Evolutionary conservation across 1,139 yeast genomes (phyloP).

Genomic region (Scheffersomyces segobiensis): DNA sequence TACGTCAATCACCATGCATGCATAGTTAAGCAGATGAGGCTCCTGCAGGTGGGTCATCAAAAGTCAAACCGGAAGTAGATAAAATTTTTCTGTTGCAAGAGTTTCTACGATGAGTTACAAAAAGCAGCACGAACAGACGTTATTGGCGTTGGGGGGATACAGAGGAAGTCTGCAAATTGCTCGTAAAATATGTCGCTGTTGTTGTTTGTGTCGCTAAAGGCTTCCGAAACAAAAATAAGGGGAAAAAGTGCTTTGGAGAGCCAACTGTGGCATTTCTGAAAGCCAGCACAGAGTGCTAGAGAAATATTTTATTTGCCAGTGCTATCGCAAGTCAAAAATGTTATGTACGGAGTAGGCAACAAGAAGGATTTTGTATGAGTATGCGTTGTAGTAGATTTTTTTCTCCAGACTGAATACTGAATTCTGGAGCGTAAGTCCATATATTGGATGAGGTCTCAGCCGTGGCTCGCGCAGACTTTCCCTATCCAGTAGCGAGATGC

Average conservation of each 20-base stretch:
- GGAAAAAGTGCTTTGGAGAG: no score
- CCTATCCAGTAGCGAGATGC: neutral
- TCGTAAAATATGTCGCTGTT: neutral
- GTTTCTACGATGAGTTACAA: neutral
- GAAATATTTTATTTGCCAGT: no score
- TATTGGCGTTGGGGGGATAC: neutral
- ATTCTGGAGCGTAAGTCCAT: neutral
- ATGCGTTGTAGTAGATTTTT: no score
- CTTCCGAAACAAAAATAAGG: neutral
- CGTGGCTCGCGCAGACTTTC: neutral
- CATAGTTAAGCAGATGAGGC: neutral
- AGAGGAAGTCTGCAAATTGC: neutral
- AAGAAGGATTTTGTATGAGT: no score
- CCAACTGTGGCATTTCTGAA: no score
- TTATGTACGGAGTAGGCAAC: no score
- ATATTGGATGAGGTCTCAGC: neutral
- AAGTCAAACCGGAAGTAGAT: conserved; percentile 1
- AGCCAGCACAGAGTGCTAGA: no score
- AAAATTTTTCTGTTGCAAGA: neutral
- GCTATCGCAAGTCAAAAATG: no score
- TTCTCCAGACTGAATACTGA: no score
- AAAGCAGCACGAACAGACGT: neutral
- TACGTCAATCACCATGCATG: conserved; percentile 1
- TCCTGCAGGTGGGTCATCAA: neutral
- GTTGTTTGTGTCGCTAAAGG: neutral